phyloP scores from a whole-genome alignment of 1,139 yeast species.

The Zygoascus meyerae region DNA sequence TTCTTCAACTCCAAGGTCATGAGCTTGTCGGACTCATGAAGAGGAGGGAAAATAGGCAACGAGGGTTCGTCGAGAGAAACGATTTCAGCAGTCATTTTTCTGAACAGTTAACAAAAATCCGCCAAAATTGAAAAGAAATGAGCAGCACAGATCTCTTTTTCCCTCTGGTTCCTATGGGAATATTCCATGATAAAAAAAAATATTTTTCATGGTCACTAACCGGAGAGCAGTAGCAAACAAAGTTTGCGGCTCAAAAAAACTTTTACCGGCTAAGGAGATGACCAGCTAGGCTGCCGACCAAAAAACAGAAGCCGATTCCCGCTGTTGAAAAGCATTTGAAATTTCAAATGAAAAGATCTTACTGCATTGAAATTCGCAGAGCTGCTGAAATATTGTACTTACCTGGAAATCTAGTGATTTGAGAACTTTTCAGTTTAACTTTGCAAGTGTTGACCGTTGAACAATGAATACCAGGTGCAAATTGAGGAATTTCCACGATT shows the following conservation, averaged over 20 bases:
- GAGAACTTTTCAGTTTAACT: too few relatives aligned
- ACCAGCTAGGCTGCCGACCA: too few relatives aligned
- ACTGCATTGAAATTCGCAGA: too few relatives aligned
- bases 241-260: slow-evolving; percentile 5
- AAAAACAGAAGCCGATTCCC: too few relatives aligned
- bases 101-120: neutral
- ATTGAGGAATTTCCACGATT: too few relatives aligned
- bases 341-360: too few relatives aligned
- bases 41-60: slow-evolving; percentile 78
- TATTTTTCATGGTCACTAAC: neutral
- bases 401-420: too few relatives aligned
- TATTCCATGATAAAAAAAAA: too few relatives aligned
- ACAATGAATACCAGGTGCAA: too few relatives aligned
- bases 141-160: neutral
- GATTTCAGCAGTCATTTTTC: slow-evolving; percentile 6
- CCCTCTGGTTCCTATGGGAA: neutral
- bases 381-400: too few relatives aligned
- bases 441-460: too few relatives aligned
- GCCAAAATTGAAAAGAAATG: neutral
- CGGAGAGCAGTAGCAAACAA: neutral
- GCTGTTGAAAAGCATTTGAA: too few relatives aligned
- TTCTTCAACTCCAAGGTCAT: slow-evolving; percentile 89
- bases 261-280: neutral
- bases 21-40: slow-evolving; percentile 73
- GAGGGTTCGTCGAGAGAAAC: slow-evolving; percentile 22